Percentiles rank a stretch among this genome's conserved stretches.
phyloP scores from a whole-genome alignment of 2,329 filamentous ascomycete genomes.

The Rutstroemia sp. region DNA sequence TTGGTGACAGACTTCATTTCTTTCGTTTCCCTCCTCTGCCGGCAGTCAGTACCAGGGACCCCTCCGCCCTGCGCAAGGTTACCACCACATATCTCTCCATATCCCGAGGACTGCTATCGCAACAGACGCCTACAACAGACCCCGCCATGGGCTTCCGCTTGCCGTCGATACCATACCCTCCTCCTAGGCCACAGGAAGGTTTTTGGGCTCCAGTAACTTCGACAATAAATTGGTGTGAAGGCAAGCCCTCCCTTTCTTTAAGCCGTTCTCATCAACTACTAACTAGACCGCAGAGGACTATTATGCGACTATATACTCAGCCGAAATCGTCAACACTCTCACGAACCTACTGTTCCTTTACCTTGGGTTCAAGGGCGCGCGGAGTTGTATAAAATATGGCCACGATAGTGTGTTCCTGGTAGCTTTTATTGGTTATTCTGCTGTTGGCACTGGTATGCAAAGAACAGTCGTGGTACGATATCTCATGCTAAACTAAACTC shows the following conservation, averaged over 20 bases:
- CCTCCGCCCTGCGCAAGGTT: not conserved
- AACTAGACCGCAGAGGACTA: conserved; percentile 50
- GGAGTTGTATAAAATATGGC: conserved; percentile 61
- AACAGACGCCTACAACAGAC: not conserved
- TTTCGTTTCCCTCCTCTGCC: not conserved
- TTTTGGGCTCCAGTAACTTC: conserved; percentile 31
- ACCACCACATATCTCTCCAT: not conserved
- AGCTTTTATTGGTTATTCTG: conserved; percentile 40
- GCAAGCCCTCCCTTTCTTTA: conserved; percentile 36
- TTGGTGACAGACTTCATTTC: not conserved
- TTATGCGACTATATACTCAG: conserved; percentile 66
- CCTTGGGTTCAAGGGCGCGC: conserved; percentile 68
- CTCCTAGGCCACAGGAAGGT: conserved; percentile 23
- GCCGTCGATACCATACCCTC: conserved; percentile 30
- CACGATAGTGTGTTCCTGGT: conserved; percentile 73
- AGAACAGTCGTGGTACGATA: not conserved
- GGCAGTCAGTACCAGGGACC: not conserved
- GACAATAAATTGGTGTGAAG: conserved; percentile 66
- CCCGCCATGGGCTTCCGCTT: conserved; percentile 20
- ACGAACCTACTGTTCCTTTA: conserved; percentile 80
- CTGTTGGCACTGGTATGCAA: conserved; percentile 30
- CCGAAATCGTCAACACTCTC: conserved; percentile 71
- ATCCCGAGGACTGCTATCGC: not conserved
- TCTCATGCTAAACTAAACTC: not conserved
- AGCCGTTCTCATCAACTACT: not conserved